Percentiles rank a stretch among this genome's conserved stretches.
phyloP scores from a whole-genome alignment of 768 basidiomycete species.

The Lactarius quietus region DNA sequence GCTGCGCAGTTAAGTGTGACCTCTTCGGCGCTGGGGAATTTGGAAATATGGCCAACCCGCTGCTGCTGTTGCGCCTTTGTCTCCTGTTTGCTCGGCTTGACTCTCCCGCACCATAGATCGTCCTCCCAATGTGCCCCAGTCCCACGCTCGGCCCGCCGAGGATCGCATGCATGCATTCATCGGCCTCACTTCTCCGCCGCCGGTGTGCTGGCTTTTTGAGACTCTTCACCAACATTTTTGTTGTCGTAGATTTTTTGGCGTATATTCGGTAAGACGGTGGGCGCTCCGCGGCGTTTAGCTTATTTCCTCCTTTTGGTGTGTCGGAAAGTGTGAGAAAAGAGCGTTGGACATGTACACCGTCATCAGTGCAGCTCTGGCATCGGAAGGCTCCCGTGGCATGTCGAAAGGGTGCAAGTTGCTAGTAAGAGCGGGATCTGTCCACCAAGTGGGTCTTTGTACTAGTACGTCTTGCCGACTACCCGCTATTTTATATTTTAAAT shows the following conservation, averaged over 20 bases:
- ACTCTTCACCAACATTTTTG: constrained; percentile 8
- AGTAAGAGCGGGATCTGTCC: neutral
- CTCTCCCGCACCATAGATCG: constrained; percentile 23
- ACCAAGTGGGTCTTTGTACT: neutral
- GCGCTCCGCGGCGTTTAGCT: constrained; percentile 21
- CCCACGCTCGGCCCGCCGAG: neutral
- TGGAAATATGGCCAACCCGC: neutral
- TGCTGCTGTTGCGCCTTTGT: neutral
- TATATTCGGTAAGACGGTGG: neutral
- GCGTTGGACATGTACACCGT: constrained; percentile 32
- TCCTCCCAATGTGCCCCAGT: constrained; percentile 22
- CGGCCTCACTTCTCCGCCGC: constrained; percentile 20
- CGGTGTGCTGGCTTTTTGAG: constrained; percentile 13
- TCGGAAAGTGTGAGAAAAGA: constrained; percentile 3
- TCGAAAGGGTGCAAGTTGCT: constrained; percentile 15
- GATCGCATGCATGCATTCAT: constrained; percentile 16
- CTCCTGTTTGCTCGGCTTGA: constrained; percentile 3
- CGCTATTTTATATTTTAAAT: constrained; percentile 15
- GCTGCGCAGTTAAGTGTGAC: constrained; percentile 9
- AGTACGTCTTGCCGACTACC: neutral
- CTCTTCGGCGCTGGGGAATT: neutral
- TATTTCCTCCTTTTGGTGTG: constrained; percentile 5
- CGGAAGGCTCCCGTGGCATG: constrained; percentile 33
- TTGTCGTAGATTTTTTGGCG: constrained; percentile 12
- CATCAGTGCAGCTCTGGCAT: constrained; percentile 36